Evolutionary conservation across 768 basidiomycete genomes (phyloP).

Genomic region (Rhodotorula diobovata): DNA sequence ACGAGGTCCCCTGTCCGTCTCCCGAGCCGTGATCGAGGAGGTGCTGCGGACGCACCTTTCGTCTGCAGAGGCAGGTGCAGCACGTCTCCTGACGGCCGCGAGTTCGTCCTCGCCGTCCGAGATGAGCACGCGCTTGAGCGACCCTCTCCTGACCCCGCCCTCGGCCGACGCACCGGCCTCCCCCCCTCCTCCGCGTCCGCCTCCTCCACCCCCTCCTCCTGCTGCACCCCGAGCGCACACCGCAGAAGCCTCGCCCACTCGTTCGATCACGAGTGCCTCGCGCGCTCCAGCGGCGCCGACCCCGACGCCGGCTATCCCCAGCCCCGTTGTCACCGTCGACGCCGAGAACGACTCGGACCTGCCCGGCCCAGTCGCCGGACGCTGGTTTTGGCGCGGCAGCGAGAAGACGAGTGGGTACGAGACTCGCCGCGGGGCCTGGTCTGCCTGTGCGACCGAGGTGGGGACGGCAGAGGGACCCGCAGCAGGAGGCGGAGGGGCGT

Average conservation of each 20-base stretch:
- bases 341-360: not conserved
- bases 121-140: constrained; percentile 8
- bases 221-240: no score
- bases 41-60: not conserved
- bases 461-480: not conserved
- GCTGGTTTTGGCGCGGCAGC: not conserved
- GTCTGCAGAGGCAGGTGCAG: not conserved
- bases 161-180: not conserved
- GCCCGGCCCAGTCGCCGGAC: no score
- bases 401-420: not conserved
- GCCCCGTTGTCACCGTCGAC: not conserved
- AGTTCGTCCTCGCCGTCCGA: constrained; percentile 6
- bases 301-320: constrained; percentile 3
- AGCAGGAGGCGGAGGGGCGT: not conserved
- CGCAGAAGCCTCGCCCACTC: not conserved
- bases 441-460: not conserved
- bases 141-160: not conserved
- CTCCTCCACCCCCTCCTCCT: no score
- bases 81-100: not conserved
- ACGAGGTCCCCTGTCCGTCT: not conserved
- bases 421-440: not conserved
- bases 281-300: not conserved
- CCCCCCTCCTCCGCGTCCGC: not conserved
- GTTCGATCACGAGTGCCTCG: constrained; percentile 9
- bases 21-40: not conserved